Evolutionary conservation across 1,284 basidiomycete species (phyloP).

Genomic region (Cryptococcus sp.): DNA sequence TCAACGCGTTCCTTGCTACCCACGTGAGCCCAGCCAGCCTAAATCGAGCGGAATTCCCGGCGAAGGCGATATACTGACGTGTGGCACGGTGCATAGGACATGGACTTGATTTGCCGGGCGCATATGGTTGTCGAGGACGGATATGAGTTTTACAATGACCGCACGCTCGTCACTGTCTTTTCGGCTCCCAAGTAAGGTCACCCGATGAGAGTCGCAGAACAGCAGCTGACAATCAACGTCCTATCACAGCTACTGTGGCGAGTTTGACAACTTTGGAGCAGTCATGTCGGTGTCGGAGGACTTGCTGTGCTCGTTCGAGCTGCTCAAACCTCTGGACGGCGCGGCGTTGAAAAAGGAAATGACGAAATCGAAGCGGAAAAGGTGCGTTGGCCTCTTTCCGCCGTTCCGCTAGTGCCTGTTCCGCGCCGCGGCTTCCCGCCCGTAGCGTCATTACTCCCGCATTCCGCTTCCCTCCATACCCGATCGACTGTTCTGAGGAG

Average conservation of each 20-base stretch:
- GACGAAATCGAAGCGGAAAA: slow-evolving; percentile 97
- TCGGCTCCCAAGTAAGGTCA: slow-evolving; percentile 82
- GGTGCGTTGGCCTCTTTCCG: slow-evolving; percentile 52
- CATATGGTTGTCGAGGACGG: slow-evolving; percentile 99
- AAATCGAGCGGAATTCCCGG: slow-evolving; percentile 24
- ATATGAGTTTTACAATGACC: slow-evolving; percentile 99
- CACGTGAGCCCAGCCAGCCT: slow-evolving; percentile 60
- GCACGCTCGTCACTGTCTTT: slow-evolving; percentile 97
- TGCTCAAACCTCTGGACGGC: slow-evolving; percentile 93
- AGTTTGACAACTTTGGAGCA: slow-evolving; percentile 78
- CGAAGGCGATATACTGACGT: too few relatives aligned
- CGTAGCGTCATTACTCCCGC: neutral
- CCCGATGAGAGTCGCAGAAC: neutral
- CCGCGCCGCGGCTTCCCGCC: neutral
- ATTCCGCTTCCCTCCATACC: neutral
- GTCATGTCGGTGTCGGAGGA: slow-evolving; percentile 90
- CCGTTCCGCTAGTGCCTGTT: neutral
- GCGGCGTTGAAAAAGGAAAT: slow-evolving; percentile 96
- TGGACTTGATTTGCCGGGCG: slow-evolving; percentile 98
- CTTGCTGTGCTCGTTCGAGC: slow-evolving; percentile 92
- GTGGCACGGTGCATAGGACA: slow-evolving; percentile 58
- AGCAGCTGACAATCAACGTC: slow-evolving; percentile 6
- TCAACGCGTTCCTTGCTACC: slow-evolving; percentile 81
- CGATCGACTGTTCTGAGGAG: too few relatives aligned
- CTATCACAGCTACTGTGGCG: slow-evolving; percentile 45